Evolutionary conservation across 2,329 filamentous ascomycete genomes (phyloP).

Genomic region (Microascus cirrosus): DNA sequence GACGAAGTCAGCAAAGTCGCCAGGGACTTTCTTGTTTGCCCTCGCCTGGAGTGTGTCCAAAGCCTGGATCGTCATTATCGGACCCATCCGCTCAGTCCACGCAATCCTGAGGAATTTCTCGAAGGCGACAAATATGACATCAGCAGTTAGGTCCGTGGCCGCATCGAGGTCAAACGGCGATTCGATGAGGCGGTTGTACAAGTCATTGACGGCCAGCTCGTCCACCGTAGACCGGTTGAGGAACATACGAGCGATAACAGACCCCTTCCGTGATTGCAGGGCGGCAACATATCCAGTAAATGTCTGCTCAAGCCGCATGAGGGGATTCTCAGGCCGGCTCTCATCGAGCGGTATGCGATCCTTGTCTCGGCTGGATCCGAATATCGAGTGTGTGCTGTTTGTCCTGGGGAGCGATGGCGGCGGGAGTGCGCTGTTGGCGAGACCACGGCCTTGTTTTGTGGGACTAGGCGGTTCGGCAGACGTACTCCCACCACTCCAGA

Average conservation of each 20-base stretch:
- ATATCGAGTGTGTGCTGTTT: slow-evolving; percentile 40
- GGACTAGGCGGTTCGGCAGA: slow-evolving; percentile 15
- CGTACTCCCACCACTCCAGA: slow-evolving; percentile 53
- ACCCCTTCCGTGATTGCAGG: slow-evolving; percentile 74
- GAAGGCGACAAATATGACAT: slow-evolving; percentile 83
- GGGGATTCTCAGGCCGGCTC: slow-evolving; percentile 52
- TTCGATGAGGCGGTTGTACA: slow-evolving; percentile 83
- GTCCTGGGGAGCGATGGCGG: slow-evolving; percentile 26
- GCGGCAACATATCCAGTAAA: slow-evolving; percentile 75
- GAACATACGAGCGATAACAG: slow-evolving; percentile 68
- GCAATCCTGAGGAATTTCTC: slow-evolving; percentile 85
- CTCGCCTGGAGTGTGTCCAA: slow-evolving; percentile 65
- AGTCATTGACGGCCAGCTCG: slow-evolving; percentile 71
- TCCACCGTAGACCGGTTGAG: slow-evolving; percentile 59
- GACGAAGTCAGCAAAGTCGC: slow-evolving; percentile 63
- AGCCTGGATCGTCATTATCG: slow-evolving; percentile 62
- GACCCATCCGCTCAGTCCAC: slow-evolving; percentile 82
- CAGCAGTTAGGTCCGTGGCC: slow-evolving; percentile 64
- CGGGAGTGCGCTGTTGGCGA: slow-evolving; percentile 25
- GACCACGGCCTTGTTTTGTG: slow-evolving; percentile 28
- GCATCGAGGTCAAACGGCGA: slow-evolving; percentile 68
- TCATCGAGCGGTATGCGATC: slow-evolving; percentile 32
- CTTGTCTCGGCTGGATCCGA: slow-evolving; percentile 41
- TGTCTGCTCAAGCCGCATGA: slow-evolving; percentile 70
- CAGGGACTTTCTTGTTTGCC: slow-evolving; percentile 53